phyloP scores from a whole-genome alignment of 441 rosid species.

The Brassica hybrid region DNA sequence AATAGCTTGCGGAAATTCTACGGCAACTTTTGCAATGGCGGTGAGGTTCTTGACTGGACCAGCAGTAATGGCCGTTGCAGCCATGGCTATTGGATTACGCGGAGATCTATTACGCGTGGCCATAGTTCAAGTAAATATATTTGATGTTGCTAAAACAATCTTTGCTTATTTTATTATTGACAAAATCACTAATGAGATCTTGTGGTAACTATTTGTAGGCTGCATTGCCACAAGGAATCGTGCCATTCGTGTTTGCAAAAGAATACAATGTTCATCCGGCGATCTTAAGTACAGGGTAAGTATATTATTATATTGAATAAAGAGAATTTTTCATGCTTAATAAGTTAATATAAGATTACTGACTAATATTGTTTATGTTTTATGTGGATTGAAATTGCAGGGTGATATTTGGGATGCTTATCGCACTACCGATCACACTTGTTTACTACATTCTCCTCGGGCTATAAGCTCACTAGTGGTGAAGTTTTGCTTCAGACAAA shows the following conservation, averaged over 20 bases:
- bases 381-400: constrained; percentile 48
- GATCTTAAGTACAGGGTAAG: constrained; percentile 7
- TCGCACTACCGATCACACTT: constrained; percentile 81
- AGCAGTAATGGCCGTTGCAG: constrained; percentile 84
- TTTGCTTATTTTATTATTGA: neutral
- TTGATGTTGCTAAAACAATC: neutral
- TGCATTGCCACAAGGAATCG: constrained; percentile 12
- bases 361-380: neutral
- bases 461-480: constrained; percentile 43
- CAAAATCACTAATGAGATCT: neutral
- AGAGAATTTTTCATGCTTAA: neutral
- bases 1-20: constrained; percentile 84
- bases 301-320: neutral
- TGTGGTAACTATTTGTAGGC: constrained; percentile 7
- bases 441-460: constrained; percentile 80
- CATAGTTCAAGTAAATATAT: constrained; percentile 73
- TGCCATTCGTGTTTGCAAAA: constrained; percentile 11
- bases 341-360: neutral
- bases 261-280: constrained; percentile 8
- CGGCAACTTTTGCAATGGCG: constrained; percentile 80
- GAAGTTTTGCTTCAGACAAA: constrained; percentile 18
- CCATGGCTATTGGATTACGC: constrained; percentile 69
- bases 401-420: constrained; percentile 86
- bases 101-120: constrained; percentile 75
- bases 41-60: constrained; percentile 83